Percentiles rank a stretch among this genome's conserved stretches.
These are phyloP conservation scores for Leccinum rimulosum DNA, from an alignment of 768 basidiomycete genomes.

Conservation along the genomic window DNA sequence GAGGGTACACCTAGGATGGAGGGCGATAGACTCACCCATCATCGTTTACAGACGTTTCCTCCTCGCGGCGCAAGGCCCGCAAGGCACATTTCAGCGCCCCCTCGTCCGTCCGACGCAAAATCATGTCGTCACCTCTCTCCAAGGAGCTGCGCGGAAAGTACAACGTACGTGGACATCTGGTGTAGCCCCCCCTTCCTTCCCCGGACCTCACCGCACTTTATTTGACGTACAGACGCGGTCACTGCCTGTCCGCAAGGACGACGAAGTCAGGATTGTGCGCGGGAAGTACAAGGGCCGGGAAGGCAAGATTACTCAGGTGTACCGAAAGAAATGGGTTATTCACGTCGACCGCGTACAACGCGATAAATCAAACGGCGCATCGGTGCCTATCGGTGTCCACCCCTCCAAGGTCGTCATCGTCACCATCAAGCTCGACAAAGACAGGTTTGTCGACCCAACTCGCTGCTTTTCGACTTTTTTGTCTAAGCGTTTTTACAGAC, in stretches of 20 bases:
- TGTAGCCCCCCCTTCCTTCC: background rate
- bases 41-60: slow-evolving; percentile 67
- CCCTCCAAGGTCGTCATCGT: slow-evolving; percentile 96
- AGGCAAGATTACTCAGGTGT: slow-evolving; percentile 96
- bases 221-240: slow-evolving; percentile 65
- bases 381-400: slow-evolving; percentile 91
- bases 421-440: slow-evolving; percentile 90
- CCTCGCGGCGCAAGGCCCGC: slow-evolving; percentile 95
- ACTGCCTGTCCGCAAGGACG: slow-evolving; percentile 94
- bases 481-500: slow-evolving; percentile 40
- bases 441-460: slow-evolving; percentile 49
- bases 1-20: slow-evolving; percentile 41
- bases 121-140: slow-evolving; percentile 94
- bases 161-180: slow-evolving; percentile 56
- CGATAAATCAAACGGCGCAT: slow-evolving; percentile 96
- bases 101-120: slow-evolving; percentile 92
- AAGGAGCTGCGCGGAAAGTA: slow-evolving; percentile 94
- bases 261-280: slow-evolving; percentile 95
- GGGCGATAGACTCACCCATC: slow-evolving; percentile 32
- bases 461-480: background rate
- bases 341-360: slow-evolving; percentile 97
- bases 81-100: slow-evolving; percentile 98
- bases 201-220: background rate
- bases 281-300: slow-evolving; percentile 99
- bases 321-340: slow-evolving; percentile 99